Base-by-base conservation (phyloP, 768 basidiomycete species). In the Pholiota microspora region DNA sequence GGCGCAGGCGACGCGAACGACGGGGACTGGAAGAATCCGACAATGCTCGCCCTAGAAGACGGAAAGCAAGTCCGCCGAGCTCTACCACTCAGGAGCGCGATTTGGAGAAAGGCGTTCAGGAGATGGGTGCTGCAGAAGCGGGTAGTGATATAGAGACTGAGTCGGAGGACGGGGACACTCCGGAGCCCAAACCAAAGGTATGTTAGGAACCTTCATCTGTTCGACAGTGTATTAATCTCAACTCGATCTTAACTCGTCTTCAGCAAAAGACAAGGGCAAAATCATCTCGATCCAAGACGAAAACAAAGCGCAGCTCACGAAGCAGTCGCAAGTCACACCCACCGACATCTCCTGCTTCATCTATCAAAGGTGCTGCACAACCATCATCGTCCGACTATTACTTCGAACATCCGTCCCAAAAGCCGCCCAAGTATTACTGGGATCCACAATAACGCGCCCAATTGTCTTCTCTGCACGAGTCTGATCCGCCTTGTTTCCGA, bases 341-440 rank as follows among this genome's bases (percentile, higher is more conserved):
- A 13, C 31, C 51, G 13, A 53, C 58, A 10, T 54, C 55, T 42
- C 28, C 25, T 40, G 49, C 53, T 38, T 44, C 40, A 36, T 13
- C 55, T 16, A 49, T 49, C 31, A 35, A 58, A n/a, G 31, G 54
- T 44, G 40, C 49, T 21, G 35, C 50, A 16, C 56, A 56, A 13
- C 47, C 23, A 47, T 44, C 61, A 35, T 53, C 60, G 16, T 57
- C 62, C 15, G 62, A 63, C 31, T 64, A 67, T 35, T 66, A 68
- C 51, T 59, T 64, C 36, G 66, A 66, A 16, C 62, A 61, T 50
- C 60, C 61, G 18, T 63, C 66, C 15, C 63, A 66, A 40, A 66
- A 68, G 38, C 68, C 62, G 28, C 67, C 67, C 29, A 66, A 65
- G 45, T 70, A 71, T 48, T 69, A 71, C 48, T 71, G 69, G 69